phyloP scores from a whole-genome alignment of 257 asterid species.

The Fraxinus excelsior region DNA sequence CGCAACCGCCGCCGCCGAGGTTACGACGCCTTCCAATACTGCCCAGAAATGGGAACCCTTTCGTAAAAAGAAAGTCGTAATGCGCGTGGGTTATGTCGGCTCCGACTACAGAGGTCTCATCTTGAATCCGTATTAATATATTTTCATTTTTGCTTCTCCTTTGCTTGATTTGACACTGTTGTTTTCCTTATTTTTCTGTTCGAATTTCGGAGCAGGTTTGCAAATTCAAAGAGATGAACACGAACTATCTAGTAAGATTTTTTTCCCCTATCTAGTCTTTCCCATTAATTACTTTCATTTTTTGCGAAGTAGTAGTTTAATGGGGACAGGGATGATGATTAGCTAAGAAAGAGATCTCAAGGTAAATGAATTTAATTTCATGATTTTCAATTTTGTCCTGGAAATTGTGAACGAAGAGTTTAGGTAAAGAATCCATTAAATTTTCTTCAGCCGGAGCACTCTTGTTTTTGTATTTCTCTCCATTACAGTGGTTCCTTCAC shows the following conservation, averaged over 20 bases:
- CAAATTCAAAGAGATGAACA: slow-evolving; percentile 82
- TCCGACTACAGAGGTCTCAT: slow-evolving; percentile 92
- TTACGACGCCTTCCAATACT: slow-evolving; percentile 20
- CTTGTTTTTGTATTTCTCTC: background rate
- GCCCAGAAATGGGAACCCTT: slow-evolving; percentile 64
- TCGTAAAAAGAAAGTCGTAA: slow-evolving; percentile 91
- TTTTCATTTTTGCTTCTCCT: background rate
- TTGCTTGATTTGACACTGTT: background rate
- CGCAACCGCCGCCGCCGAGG: slow-evolving; percentile 11
- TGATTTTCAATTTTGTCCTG: slow-evolving; percentile 3
- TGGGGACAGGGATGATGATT: background rate
- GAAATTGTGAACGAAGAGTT: slow-evolving; percentile 10
- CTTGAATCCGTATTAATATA: background rate
- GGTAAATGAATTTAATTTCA: background rate
- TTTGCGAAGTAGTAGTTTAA: background rate
- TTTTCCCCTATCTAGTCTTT: background rate
- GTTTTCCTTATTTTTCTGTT: background rate
- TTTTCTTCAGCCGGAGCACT: background rate
- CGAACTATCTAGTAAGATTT: slow-evolving; percentile 59
- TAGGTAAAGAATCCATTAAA: background rate
- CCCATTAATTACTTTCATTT: background rate
- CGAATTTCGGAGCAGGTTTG: slow-evolving; percentile 55
- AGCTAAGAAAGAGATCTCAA: slow-evolving; percentile 1
- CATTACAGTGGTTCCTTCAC: background rate
- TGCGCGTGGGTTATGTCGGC: slow-evolving; percentile 97